A percentile compares a stretch with the other conserved stretches of the same genome.
phyloP scores from a whole-genome alignment of 495 filamentous ascomycete genomes.

The Lepidopterella palustris region DNA sequence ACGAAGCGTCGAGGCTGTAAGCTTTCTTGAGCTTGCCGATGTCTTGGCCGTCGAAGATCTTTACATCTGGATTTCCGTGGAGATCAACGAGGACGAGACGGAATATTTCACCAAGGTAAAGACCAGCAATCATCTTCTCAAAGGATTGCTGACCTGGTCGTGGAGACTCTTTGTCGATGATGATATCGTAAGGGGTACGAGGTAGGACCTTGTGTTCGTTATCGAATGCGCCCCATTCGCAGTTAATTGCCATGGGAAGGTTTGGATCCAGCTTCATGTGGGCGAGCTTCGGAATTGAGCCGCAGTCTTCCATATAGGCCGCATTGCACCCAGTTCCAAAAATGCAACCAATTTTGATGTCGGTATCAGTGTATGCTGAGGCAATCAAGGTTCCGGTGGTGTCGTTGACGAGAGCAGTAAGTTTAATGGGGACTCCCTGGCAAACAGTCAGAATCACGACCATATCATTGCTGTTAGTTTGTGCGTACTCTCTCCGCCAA shows the following conservation, averaged over 20 bases:
- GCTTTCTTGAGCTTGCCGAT: constrained; percentile 69
- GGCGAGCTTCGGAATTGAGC: constrained; percentile 87
- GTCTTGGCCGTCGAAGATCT: constrained; percentile 80
- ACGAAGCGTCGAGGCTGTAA: constrained; percentile 84
- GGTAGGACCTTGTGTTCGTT: constrained; percentile 93
- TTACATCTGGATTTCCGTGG: constrained; percentile 64
- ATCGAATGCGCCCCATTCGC: constrained; percentile 98
- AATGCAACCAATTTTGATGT: constrained; percentile 93
- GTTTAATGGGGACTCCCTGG: constrained; percentile 84
- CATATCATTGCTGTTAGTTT: not conserved
- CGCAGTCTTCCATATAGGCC: constrained; percentile 92
- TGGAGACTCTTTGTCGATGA: constrained; percentile 87
- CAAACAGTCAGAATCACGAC: not conserved
- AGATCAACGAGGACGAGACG: constrained; percentile 83
- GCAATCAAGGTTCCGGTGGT: constrained; percentile 99
- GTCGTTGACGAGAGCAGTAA: constrained; percentile 92
- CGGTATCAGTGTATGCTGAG: constrained; percentile 85
- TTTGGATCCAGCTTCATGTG: constrained; percentile 88
- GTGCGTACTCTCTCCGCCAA: constrained; percentile 64
- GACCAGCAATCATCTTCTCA: constrained; percentile 96
- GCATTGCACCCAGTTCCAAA: constrained; percentile 98
- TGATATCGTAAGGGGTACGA: constrained; percentile 73
- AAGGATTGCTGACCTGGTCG: constrained; percentile 93
- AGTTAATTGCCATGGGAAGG: constrained; percentile 95
- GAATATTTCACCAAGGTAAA: constrained; percentile 94